Evolutionary conservation across 768 basidiomycete genomes (phyloP), one percentile per base, ranked within the genome.

Genomic region (Leccinum barrowsii): DNA sequence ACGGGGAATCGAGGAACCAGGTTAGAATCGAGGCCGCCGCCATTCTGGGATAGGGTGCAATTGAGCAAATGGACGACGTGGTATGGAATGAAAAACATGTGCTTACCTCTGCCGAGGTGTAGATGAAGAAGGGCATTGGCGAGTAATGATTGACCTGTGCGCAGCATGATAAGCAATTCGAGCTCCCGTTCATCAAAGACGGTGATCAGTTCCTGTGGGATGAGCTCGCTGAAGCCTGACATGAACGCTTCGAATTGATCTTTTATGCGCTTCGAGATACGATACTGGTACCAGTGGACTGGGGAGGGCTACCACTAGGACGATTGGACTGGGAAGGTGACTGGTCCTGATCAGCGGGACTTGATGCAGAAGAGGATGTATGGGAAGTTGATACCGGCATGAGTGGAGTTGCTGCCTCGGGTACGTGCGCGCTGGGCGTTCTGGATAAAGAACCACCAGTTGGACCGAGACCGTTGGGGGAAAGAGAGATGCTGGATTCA

Each of bases 191-290:
- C 97, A 68, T 99, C 97, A 67, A 99, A 99, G 52, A 99, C 97
- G 59, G 95, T 98, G 76, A 99, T 86, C 34, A 99, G 81, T 62
- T 99, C 97, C 73, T 95, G 93, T 11, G 97, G 97, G 61, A 99
- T 98, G 56, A 99, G 83, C 76, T 99, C 97, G 79, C 94, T 97
- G 84, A 98, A 98, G 50, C 97, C 97, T n/a, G 90, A 91, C 94
- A 98, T 96, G 81, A 99, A 98, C 5, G 96, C 94, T 59, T 98
- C 93, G 71, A 98, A 98, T 73, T 99, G 97, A 60, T 99, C 97
- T 77, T 94, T 93, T 61, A 98, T 94, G 57, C 97, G 94, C 71
- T 89, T 89, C 59, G 91, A 91, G 75, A 99, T 98, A 70, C 97
- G 92, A 78, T 98, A 96, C 67, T 56, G 50, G 71, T 22, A 50